Percentiles rank a stretch among this genome's conserved stretches.
These are phyloP conservation scores for Corrigiola litoralis DNA, from an alignment of 179 eudicot species.

Conservation along the genomic window DNA sequence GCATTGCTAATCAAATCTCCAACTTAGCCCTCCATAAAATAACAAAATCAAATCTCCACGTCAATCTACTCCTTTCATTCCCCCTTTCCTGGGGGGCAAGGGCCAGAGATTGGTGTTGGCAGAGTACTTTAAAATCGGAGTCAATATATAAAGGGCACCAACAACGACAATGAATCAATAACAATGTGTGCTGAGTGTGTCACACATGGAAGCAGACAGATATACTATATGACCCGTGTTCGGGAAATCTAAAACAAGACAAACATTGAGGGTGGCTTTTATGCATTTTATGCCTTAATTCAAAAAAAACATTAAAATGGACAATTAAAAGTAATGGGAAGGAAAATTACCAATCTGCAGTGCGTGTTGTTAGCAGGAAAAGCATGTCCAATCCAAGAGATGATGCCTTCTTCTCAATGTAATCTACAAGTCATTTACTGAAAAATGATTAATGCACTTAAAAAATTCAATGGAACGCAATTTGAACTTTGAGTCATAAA, in stretches of 20 bases:
- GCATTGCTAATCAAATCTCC: not conserved
- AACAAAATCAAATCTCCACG: not conserved
- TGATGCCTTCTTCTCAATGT: conserved; percentile 86
- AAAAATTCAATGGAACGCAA: not conserved
- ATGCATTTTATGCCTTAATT: too few species aligned
- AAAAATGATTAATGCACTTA: not conserved
- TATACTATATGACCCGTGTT: too few species aligned
- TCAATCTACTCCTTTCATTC: not conserved
- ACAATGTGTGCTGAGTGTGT: too few species aligned
- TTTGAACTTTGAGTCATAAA: not conserved
- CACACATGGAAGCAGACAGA: too few species aligned
- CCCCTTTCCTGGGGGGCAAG: not conserved
- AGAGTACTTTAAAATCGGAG: too few species aligned
- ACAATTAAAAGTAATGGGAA: not conserved
- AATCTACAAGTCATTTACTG: conserved; percentile 44
- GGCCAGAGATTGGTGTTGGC: not conserved
- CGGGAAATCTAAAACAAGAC: too few species aligned
- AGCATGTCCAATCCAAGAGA: conserved; percentile 68
- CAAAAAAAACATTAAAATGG: too few species aligned
- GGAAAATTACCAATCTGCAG: conserved; percentile 82
- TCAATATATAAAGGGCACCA: too few species aligned
- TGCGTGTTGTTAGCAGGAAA: conserved; percentile 85
- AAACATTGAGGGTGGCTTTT: too few species aligned
- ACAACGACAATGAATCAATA: too few species aligned
- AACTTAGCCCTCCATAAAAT: not conserved